phyloP scores from a whole-genome alignment of 1,139 yeast species.

The Taiozyma sp. region DNA sequence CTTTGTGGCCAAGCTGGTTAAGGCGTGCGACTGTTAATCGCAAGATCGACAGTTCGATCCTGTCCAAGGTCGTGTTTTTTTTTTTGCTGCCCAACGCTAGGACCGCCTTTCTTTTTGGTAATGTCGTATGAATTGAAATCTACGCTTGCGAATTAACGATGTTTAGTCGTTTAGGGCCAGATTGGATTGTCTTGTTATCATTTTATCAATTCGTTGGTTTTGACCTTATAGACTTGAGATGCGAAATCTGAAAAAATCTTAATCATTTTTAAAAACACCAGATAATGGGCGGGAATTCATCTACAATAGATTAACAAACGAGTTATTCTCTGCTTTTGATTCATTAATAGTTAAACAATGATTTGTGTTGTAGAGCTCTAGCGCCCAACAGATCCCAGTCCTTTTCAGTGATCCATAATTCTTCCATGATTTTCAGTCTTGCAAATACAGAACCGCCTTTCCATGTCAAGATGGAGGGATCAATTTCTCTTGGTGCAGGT shows the following conservation, averaged over 20 bases:
- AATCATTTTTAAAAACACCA: no score
- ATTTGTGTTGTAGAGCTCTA: conserved; percentile 76
- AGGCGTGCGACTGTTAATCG: conserved; percentile 21
- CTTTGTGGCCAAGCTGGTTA: conserved; percentile 21
- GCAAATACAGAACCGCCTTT: conserved; percentile 91
- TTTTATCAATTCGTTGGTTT: no score
- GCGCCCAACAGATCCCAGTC: conserved; percentile 90
- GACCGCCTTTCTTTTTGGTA: neutral
- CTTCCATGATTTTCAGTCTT: conserved; percentile 78
- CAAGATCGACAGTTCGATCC: conserved; percentile 22
- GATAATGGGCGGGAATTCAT: no score
- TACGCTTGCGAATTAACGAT: neutral
- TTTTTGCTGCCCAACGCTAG: neutral
- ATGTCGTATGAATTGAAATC: neutral
- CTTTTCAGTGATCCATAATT: conserved; percentile 70
- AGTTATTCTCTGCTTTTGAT: neutral
- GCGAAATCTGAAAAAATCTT: no score
- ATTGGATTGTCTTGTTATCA: no score
- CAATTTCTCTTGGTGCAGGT: conserved; percentile 88
- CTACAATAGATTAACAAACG: neutral
- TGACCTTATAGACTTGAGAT: no score
- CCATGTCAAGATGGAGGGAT: conserved; percentile 82
- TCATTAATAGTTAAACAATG: conserved; percentile 65
- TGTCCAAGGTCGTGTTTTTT: conserved; percentile 15
- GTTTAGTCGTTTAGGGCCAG: no score